phyloP scores from a whole-genome alignment of 805 yeast species.

The Wickerhamiella sergipiensis region DNA sequence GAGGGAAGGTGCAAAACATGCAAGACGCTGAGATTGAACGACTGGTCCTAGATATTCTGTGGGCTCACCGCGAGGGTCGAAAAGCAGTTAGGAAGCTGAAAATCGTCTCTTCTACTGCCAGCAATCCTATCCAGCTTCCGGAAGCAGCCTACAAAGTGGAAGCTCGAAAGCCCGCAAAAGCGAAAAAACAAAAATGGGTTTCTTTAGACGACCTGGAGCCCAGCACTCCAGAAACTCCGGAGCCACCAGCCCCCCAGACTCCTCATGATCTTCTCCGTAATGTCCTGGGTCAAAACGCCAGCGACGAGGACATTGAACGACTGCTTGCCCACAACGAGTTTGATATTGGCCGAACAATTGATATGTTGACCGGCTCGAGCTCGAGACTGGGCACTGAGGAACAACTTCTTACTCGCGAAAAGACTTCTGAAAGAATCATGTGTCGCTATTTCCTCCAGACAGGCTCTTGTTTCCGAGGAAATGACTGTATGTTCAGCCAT shows the following conservation, averaged over 20 bases:
- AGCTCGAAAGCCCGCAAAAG: not conserved
- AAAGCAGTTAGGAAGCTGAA: constrained; percentile 9
- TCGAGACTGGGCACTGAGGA: constrained; percentile 1
- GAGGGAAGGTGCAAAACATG: constrained; percentile 9
- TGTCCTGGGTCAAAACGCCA: constrained; percentile 23
- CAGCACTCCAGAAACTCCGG: not conserved
- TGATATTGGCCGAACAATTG: constrained; percentile 22
- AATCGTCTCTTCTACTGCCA: constrained; percentile 12
- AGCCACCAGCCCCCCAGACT: constrained; percentile 8
- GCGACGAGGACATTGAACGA: constrained; percentile 26
- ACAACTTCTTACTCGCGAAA: constrained; percentile 11
- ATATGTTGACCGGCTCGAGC: constrained; percentile 12
- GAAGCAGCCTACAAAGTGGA: constrained; percentile 2
- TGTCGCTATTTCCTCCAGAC: constrained; percentile 31
- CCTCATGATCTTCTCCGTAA: constrained; percentile 28
- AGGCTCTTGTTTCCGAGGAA: constrained; percentile 30
- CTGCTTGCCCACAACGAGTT: constrained; percentile 28
- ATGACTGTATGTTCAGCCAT: constrained; percentile 35
- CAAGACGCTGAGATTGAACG: constrained; percentile 22
- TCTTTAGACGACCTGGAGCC: constrained; percentile 2
- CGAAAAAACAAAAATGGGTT: constrained; percentile 7
- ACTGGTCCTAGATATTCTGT: constrained; percentile 28
- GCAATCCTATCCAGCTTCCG: constrained; percentile 9
- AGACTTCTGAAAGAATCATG: constrained; percentile 21
- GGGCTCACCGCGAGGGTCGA: constrained; percentile 27